Percentiles rank a stretch among this genome's conserved stretches.
Conservation (phyloP, 768 basidiomycete genomes). For the Coprinopsis marcescibilis region DNA sequence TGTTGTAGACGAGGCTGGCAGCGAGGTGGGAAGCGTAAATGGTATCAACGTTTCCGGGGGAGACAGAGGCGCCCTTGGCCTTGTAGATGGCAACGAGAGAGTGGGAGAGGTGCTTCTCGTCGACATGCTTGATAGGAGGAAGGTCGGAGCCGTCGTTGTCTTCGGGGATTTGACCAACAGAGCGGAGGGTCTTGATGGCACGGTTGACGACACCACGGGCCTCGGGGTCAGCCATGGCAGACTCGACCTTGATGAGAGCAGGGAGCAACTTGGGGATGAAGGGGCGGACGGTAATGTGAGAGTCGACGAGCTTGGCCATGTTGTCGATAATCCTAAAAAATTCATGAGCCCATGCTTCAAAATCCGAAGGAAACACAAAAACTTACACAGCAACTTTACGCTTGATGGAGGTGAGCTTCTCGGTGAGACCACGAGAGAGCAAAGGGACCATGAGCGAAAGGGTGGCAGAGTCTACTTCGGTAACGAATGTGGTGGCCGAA, state of each 20-base stretch:
- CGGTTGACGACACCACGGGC: constrained; percentile 88
- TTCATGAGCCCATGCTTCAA: constrained; percentile 15
- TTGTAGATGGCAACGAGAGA: constrained; percentile 76
- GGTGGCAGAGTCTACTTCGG: constrained; percentile 95
- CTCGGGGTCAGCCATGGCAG: constrained; percentile 94
- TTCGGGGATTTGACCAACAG: constrained; percentile 83
- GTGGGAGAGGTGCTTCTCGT: constrained; percentile 59
- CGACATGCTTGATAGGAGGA: constrained; percentile 74
- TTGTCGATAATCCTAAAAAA: constrained; percentile 83
- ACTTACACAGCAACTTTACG: constrained; percentile 95
- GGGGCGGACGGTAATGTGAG: constrained; percentile 88
- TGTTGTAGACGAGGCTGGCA: constrained; percentile 79
- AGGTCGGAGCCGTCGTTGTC: constrained; percentile 88
- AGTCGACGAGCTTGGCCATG: constrained; percentile 98
- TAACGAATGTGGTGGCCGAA: constrained; percentile 99
- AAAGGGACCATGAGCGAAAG: constrained; percentile 98
- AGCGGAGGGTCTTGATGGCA: constrained; percentile 93
- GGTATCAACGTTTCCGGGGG: constrained; percentile 49
- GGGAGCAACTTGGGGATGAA: constrained; percentile 96
- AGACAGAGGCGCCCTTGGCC: constrained; percentile 65
- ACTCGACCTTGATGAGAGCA: constrained; percentile 92
- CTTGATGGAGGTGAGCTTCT: constrained; percentile 95
- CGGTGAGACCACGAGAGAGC: constrained; percentile 84
- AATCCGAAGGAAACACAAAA: constrained; percentile 11
- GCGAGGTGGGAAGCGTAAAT: constrained; percentile 77